Evolutionary conservation across 129 eudicot genomes (phyloP), one percentile per base, ranked within the genome.

Genomic region (Lonicera japonica): DNA sequence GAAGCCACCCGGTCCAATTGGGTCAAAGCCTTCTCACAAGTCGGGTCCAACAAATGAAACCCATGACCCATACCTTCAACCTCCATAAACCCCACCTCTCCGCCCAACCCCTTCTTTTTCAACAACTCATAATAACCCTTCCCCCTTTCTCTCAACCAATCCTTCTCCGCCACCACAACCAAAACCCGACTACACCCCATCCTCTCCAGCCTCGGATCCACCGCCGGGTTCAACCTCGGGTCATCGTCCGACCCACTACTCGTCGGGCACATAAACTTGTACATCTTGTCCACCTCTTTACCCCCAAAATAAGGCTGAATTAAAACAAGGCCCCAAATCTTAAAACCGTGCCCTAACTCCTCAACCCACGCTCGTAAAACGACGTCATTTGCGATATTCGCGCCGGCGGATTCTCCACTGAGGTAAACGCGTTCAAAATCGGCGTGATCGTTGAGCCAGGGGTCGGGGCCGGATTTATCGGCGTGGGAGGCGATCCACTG

Each of bases 331-430:
- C 83, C 90, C 4, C 52, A 61, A 23, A 79, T 36, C 11, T 54
- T 34, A 15, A 74, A 14, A 5, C 56, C 68, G 11, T 63, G 55
- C 20, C 4, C 15, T 25, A 58, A 21, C 4, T 56, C 38, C 14
- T 50, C 24, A 0, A 64, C 56, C 19, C 86, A 73, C 2, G 76
- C 86, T 70, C 70, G 78, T 5, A 77, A 59, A 14, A 71, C 77
- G 16, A 83, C 16, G 45, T 71, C 34, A 17, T 80, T 85, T 5
- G 79, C 83, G 2, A 83, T 29, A 20, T 68, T 80, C 24, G 86
- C 86, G 21, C 90, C 90, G 0, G 86, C 77, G 59, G 86, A 80
- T 21, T 76, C 86, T 0, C 90, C 86, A 3, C 40, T 13, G 0
- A 83, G 12, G n/a, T 53, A 62, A 4, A 80, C 83, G 54, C 70